Base-by-base conservation (phyloP, 306 rosid genomes). In the Sesbania bispinosa region DNA sequence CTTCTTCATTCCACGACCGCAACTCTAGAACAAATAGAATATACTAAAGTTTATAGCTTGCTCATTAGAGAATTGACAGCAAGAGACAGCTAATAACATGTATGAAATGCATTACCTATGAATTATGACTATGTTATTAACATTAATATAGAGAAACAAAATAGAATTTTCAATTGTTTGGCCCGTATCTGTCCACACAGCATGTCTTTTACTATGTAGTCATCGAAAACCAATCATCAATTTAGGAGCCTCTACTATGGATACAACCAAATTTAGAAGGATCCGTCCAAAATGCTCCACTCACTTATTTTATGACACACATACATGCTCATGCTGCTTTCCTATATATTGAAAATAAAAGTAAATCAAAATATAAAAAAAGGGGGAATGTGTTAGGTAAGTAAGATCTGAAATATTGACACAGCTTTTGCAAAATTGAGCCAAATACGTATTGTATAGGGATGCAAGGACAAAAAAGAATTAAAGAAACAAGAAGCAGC, bases 131-230 rank as follows among this genome's bases (percentile, higher is more conserved):
- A 41, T n/a, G 21, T 36, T 36, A 39, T 14, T 35, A 10, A 42
- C 35, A 39, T 14, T 13, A n/a, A 38, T 46, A 73, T 7, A 65
- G 16, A 62, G 52, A 58, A 73, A 62, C 10, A 50, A 9, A 68
- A 26, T 20, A 68, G 1, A 57, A 79, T 74, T 79, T 69, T 78
- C n/a, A 48, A 63, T 8, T 82, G 83, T 90, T 76, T 90, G 97
- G 79, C 98, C 96, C 94, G 97, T 93, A 93, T 93, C 98, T 93
- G 98, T 93, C 98, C 98, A 85, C n/a, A n/a, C 79, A 86, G 90
- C 54, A 85, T 64, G 61, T 70, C 98, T 93, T 77, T 58, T 79
- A 83, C 91, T 79, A 80, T 84, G 92, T 83, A 85, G 98, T 93
- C 98, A 93, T 93, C 94, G 19, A 50, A 93, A 88, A 89, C 98